phyloP scores from a whole-genome alignment of 805 yeast genomes.

The Ogataea populi-albae region DNA sequence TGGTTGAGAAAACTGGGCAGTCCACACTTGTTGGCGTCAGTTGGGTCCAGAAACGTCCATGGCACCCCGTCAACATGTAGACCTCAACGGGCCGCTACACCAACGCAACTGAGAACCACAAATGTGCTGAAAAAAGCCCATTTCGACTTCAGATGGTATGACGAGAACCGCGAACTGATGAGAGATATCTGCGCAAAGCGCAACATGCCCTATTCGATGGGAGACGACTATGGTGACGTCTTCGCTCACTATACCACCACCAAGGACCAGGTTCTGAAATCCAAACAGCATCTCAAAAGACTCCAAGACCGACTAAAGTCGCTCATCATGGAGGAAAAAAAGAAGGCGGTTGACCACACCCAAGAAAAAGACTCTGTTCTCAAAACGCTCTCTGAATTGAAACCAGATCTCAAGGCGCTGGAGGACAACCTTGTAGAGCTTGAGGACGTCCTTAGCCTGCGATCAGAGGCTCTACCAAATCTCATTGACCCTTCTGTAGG shows the following conservation, averaged over 20 bases:
- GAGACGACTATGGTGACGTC: conserved; percentile 17
- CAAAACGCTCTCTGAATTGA: conserved; percentile 23
- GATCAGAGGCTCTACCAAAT: conserved; percentile 62
- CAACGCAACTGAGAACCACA: conserved; percentile 21
- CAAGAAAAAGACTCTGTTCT: conserved; percentile 13
- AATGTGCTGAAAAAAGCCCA: conserved; percentile 33
- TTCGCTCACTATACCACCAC: conserved; percentile 16
- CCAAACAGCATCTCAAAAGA: conserved; percentile 23
- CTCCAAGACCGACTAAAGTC: conserved; percentile 21
- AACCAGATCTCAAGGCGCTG: conserved; percentile 28
- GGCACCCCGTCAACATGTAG: too few relatives aligned
- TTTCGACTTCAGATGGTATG: conserved; percentile 34
- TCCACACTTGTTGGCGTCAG: too few relatives aligned
- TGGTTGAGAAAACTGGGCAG: too few relatives aligned
- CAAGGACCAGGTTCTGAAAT: conserved; percentile 14
- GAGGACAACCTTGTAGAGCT: conserved; percentile 26
- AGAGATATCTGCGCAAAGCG: conserved; percentile 33
- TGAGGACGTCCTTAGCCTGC: conserved; percentile 36
- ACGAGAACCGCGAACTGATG: conserved; percentile 27
- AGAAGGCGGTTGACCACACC: conserved; percentile 5
- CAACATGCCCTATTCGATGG: conserved; percentile 28
- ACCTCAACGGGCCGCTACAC: conserved; percentile 1
- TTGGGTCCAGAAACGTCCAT: too few relatives aligned
- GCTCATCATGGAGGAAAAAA: conserved; percentile 16
- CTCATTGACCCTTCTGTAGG: conserved; percentile 48